Evolutionary conservation across 257 asterid genomes (phyloP).

Genomic region (Nicotiana undulata): DNA sequence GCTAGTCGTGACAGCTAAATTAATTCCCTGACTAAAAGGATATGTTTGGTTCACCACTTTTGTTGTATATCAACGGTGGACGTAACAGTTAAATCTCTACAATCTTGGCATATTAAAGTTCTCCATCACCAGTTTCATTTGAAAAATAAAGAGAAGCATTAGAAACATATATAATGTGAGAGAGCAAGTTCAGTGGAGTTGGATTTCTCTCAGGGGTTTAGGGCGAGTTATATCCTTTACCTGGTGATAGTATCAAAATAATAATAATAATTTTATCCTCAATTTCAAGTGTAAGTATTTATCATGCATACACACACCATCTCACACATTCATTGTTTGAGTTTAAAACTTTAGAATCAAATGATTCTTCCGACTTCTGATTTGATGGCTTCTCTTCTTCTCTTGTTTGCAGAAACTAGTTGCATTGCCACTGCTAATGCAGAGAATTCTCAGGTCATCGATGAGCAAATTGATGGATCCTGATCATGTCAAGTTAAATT

Average conservation of each 20-base stretch:
- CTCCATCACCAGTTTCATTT: neutral
- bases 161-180: neutral
- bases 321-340: neutral
- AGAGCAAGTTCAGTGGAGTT: neutral
- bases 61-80: neutral
- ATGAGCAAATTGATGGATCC: slow-evolving; percentile 39
- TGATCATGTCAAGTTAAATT: slow-evolving; percentile 37
- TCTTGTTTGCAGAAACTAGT: slow-evolving; percentile 34
- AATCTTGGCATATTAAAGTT: neutral
- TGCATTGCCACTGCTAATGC: slow-evolving; percentile 34
- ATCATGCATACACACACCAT: neutral
- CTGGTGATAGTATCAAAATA: neutral
- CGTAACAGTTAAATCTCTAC: neutral
- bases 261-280: neutral
- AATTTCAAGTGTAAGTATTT: neutral
- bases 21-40: neutral
- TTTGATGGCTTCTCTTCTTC: neutral
- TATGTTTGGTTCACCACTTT: neutral
- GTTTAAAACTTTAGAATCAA: neutral
- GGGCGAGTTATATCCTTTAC: neutral
- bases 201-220: neutral
- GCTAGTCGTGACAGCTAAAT: neutral
- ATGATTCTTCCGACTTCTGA: neutral
- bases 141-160: neutral
- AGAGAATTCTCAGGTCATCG: slow-evolving; percentile 24